Conservation (phyloP, 257 asterid species). For the Echites panduratus region DNA sequence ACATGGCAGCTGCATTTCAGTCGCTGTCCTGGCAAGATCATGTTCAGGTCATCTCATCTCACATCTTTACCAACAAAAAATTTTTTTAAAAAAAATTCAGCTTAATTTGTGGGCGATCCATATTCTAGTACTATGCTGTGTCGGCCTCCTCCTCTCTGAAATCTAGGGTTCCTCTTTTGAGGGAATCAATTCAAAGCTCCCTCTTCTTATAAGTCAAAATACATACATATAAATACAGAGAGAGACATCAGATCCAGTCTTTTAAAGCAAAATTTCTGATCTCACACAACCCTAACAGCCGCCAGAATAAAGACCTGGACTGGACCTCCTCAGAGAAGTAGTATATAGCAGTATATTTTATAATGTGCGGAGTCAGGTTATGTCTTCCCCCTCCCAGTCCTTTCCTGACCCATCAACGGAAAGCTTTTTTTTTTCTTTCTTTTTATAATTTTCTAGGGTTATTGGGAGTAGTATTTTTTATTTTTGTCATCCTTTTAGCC, state of each 20-base stretch:
- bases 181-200: conserved; percentile 43
- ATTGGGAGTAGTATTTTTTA: not conserved
- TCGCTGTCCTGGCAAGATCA: conserved; percentile 44
- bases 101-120: conserved; percentile 57
- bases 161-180: conserved; percentile 54
- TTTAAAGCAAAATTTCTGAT: conserved; percentile 7
- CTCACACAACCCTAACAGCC: conserved; percentile 36
- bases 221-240: no score
- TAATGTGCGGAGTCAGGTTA: not conserved
- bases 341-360: no score
- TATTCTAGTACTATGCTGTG: no score
- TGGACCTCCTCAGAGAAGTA: conserved; percentile 12
- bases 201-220: not conserved
- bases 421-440: conserved; percentile 5
- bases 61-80: no score
- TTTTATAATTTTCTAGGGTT: not conserved
- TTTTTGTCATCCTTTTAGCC: conserved; percentile 10
- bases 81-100: no score
- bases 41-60: conserved; percentile 57
- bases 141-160: no score
- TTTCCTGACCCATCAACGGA: conserved; percentile 14
- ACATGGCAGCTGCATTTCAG: conserved; percentile 88
- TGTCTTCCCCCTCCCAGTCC: conserved; percentile 1
- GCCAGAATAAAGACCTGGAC: conserved; percentile 39
- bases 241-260: conserved; percentile 15